A percentile compares a stretch with the other conserved stretches of the same genome.
Conservation (phyloP, 78 protist genomes). For the Salpingoeca rosetta region DNA sequence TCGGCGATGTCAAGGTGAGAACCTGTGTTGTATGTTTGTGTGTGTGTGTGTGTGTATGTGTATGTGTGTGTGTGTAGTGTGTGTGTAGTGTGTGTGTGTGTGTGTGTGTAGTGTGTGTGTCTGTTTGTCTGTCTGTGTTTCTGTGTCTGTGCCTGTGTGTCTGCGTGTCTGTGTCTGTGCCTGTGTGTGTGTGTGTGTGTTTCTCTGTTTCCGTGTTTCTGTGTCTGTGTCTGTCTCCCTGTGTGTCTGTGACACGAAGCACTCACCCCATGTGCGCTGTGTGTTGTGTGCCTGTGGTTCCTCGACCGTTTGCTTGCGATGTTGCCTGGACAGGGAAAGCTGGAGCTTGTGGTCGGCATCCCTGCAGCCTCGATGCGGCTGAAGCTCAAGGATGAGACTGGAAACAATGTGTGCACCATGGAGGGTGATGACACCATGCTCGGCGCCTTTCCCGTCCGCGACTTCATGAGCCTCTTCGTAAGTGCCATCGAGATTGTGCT, state of each 20-base stretch:
- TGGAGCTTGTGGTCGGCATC: slow-evolving; percentile 15
- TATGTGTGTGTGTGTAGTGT: background rate
- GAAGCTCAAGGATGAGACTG: background rate
- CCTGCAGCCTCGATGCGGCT: slow-evolving; percentile 3
- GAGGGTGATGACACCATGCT: slow-evolving; percentile 16
- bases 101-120: too few species aligned
- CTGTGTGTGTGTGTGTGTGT: too few species aligned
- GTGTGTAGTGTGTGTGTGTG: too few species aligned
- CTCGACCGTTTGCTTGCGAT: too few species aligned
- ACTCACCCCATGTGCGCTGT: too few species aligned
- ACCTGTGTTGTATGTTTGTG: too few species aligned
- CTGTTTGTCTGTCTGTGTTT: too few species aligned
- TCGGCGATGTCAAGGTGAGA: slow-evolving; percentile 17
- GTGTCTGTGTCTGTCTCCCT: background rate
- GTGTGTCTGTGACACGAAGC: background rate
- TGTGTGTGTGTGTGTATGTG: background rate
- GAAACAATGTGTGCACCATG: background rate
- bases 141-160: too few species aligned
- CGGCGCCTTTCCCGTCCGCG: slow-evolving; percentile 28
- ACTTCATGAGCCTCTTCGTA: slow-evolving; percentile 12
- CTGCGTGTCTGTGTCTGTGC: too few species aligned
- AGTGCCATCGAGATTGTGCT: slow-evolving; percentile 9
- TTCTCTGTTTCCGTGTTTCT: background rate
- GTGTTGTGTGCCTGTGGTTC: background rate
- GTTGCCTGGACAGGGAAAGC: slow-evolving; percentile 1